Percentiles rank a stretch among this genome's conserved stretches.
Conservation (phyloP, 192 early-diverging fungal genomes). For the Piromyces sp. region DNA sequence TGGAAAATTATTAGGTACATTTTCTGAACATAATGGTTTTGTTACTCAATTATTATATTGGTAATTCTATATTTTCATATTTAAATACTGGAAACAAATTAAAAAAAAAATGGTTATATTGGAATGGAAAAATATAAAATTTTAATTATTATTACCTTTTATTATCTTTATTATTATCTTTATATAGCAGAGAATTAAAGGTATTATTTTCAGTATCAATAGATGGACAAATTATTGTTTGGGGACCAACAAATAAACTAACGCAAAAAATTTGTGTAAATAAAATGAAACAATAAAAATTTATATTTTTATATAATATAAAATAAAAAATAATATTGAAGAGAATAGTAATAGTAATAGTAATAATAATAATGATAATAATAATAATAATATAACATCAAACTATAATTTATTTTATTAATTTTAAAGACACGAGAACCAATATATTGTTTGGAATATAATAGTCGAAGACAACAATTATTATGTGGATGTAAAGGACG, state of each 20-base stretch:
- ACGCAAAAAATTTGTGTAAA: constrained; percentile 31
- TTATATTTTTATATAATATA: neutral
- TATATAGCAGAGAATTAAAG: constrained; percentile 32
- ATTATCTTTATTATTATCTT: neutral
- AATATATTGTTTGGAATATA: constrained; percentile 37
- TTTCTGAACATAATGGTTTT: constrained; percentile 31
- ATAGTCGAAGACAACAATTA: constrained; percentile 31
- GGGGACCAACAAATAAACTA: constrained; percentile 26
- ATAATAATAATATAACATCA: neutral
- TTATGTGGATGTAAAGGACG: constrained; percentile 28
- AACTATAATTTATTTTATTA: too few relatives aligned
- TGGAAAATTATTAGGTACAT: constrained; percentile 18
- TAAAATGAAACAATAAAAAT: neutral
- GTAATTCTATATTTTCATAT: constrained; percentile 9
- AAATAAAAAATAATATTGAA: neutral
- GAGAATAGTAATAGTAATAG: neutral
- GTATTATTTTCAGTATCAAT: constrained; percentile 30
- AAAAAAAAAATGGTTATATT: too few relatives aligned
- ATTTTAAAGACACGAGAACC: constrained; percentile 25
- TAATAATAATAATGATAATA: neutral
- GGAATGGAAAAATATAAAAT: neutral
- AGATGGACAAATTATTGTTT: constrained; percentile 33
- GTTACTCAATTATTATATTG: constrained; percentile 29
- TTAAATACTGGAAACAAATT: too few relatives aligned
- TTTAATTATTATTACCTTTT: neutral